These are phyloP conservation scores for Alternaria gaisen DNA, from an alignment of 2,329 filamentous ascomycete genomes.

Conservation along the genomic window DNA sequence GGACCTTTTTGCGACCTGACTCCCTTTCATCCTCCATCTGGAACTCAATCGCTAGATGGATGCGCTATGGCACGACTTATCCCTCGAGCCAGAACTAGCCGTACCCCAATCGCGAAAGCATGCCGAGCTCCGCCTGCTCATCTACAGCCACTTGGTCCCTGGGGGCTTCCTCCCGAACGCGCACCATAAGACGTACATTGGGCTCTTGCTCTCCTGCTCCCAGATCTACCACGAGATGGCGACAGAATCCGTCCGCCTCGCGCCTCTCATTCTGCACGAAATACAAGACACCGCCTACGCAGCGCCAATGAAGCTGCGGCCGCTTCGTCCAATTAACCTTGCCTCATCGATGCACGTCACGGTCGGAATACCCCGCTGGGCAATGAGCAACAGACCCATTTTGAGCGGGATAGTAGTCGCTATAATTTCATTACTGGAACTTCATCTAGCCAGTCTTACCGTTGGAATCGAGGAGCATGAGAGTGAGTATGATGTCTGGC, in stretches of 20 bases:
- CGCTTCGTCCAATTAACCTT: slow-evolving; percentile 2
- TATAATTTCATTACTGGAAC: not conserved
- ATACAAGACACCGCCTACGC: not conserved
- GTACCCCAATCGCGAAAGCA: not conserved
- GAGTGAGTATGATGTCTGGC: not conserved
- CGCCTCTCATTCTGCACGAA: not conserved
- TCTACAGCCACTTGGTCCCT: slow-evolving; percentile 1
- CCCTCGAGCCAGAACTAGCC: not conserved
- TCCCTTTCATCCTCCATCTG: not conserved
- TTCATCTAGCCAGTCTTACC: slow-evolving; percentile 12
- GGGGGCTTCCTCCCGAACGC: slow-evolving; percentile 1
- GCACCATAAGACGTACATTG: not conserved
- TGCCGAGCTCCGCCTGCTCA: slow-evolving; percentile 2
- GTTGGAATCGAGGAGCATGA: slow-evolving; percentile 5
- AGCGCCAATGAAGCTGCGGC: not conserved
- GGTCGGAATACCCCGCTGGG: slow-evolving; percentile 7
- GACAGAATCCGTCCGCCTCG: slow-evolving; percentile 1
- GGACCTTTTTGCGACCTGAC: not conserved
- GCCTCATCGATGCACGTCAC: slow-evolving; percentile 8
- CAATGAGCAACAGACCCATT: not conserved
- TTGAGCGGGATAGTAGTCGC: not conserved
- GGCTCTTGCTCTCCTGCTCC: slow-evolving; percentile 13
- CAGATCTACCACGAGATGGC: slow-evolving; percentile 11
- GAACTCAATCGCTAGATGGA: not conserved
- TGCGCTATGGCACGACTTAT: not conserved